Percentiles rank a stretch among this genome's conserved stretches.
Evolutionary conservation across 192 early-diverging fungal genomes (phyloP).

Genomic region (Coemansia sp.): DNA sequence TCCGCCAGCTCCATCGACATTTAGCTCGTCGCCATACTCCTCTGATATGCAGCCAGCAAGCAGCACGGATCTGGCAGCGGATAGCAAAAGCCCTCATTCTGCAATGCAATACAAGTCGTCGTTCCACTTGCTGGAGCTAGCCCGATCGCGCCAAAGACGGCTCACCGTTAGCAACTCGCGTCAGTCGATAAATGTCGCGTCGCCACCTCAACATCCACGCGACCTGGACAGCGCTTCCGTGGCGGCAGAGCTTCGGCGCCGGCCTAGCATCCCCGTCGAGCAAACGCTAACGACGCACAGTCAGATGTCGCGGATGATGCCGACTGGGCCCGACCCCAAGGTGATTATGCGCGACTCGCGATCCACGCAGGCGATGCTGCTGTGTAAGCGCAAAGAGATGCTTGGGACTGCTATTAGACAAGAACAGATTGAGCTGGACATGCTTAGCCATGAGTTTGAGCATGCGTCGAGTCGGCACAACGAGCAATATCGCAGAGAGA

Average conservation of each 20-base stretch:
- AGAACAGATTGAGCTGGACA: conserved; percentile 37
- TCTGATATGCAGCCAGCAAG: not conserved
- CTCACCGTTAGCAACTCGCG: conserved; percentile 46
- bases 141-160: conserved; percentile 43
- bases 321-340: conserved; percentile 48
- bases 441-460: conserved; percentile 49
- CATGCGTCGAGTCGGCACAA: conserved; percentile 32
- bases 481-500: conserved; percentile 37
- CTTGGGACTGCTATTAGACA: conserved; percentile 44
- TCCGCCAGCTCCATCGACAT: not conserved
- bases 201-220: conserved; percentile 3
- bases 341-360: conserved; percentile 56
- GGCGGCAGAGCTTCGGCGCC: conserved; percentile 31
- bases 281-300: conserved; percentile 22
- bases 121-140: conserved; percentile 47
- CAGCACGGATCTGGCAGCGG: conserved; percentile 2
- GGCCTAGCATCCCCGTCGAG: conserved; percentile 31
- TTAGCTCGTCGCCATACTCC: conserved; percentile 1
- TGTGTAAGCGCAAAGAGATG: conserved; percentile 51
- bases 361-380: conserved; percentile 46
- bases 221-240: conserved; percentile 4
- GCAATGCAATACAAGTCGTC: conserved; percentile 53
- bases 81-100: conserved; percentile 24
- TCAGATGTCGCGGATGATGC: conserved; percentile 38
- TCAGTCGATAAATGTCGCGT: conserved; percentile 13